Base-by-base conservation (phyloP, 148 eudicot genomes). In the Camellia sinensis region DNA sequence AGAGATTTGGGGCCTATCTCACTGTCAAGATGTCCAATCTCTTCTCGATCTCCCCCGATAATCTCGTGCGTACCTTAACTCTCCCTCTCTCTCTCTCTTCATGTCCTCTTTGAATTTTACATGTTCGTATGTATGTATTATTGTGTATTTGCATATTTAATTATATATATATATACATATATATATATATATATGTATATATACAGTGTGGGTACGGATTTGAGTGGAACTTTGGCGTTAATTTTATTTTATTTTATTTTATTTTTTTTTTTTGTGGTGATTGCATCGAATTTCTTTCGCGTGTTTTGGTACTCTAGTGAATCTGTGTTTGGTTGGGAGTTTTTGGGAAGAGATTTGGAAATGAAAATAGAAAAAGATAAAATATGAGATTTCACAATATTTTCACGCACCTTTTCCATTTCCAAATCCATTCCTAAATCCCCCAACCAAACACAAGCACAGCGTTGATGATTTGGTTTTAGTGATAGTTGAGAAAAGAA, bases 1-100 rank as follows among this genome's bases (percentile, higher is more conserved):
- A 88, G 88, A 89, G 91, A 71, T 53, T 93, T 21, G 85, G 90
- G 57, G 86, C 95, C 82, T 86, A 82, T 80, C 82, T 93, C 80
- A 77, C 88, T 65, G 17, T 88, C 76, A 92, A 89, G 81, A 76
- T 92, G 83, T 91, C 94, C 68, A 85, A 84, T 79, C 87, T 92
- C 45, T 77, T 86, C 79, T 76, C 88, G 8, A 29, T 77, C 80
- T 82, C 77, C 52, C 79, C 74, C 79, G 73, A 79, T 19, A 80
- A 79, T 79, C 69, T 87, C 78, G 96, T 92, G 67, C 45, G 80
- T 19, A 57, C 71, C 62, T 22, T 15, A 5, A 13, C 8, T 77
- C 45, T 66, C 63, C n/a, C n/a, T 74, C 11, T 81, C 72, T 79
- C 4, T 13, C 13, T 79, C 63, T 57, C 12, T 10, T 3, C 48